A percentile compares a stretch with the other conserved stretches of the same genome.
These are phyloP conservation scores for Byssoonygena ceratinophila DNA, from an alignment of 2,329 filamentous ascomycete genomes.

Conservation along the genomic window DNA sequence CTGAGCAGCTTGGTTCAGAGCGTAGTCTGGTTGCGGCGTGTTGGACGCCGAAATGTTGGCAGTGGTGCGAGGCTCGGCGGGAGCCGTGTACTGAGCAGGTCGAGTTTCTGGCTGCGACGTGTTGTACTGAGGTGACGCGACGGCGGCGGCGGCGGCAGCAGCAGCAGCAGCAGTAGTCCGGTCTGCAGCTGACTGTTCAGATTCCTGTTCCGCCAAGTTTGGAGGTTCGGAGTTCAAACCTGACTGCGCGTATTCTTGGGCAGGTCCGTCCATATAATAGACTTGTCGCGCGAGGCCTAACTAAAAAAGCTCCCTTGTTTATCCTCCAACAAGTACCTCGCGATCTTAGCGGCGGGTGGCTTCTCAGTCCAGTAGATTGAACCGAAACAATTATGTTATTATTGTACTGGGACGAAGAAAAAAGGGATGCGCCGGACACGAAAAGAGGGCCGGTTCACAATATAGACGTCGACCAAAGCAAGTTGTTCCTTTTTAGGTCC, in stretches of 20 bases:
- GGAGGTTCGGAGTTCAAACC: conserved; percentile 59
- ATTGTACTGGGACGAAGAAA: conserved; percentile 5
- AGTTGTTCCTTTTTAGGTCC: conserved; percentile 9
- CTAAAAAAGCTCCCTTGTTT: conserved; percentile 9
- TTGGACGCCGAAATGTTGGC: conserved; percentile 63
- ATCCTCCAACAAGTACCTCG: conserved; percentile 14
- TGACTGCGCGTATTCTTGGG: conserved; percentile 73
- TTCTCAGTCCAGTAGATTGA: conserved; percentile 13
- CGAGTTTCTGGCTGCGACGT: conserved; percentile 32
- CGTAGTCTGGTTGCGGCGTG: conserved; percentile 84
- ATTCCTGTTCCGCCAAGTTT: conserved; percentile 50
- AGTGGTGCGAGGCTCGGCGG: conserved; percentile 62
- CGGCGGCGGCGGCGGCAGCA: conserved; percentile 32
- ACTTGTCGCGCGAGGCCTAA: conserved; percentile 12
- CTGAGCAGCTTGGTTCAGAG: conserved; percentile 57
- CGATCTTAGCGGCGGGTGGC: conserved; percentile 12
- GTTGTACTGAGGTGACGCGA: conserved; percentile 24
- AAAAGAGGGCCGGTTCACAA: conserved; percentile 9
- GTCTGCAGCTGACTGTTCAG: conserved; percentile 82
- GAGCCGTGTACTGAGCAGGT: conserved; percentile 60
- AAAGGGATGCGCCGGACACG: conserved; percentile 4
- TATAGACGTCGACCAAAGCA: conserved; percentile 1
- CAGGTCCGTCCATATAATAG: conserved; percentile 46
- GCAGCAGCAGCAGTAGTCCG: conserved; percentile 60
- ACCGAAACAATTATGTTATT: conserved; percentile 4